Base-by-base conservation (phyloP, 371 early-diverging fungal genomes). In the Thermomucor indicae-seudaticae region DNA sequence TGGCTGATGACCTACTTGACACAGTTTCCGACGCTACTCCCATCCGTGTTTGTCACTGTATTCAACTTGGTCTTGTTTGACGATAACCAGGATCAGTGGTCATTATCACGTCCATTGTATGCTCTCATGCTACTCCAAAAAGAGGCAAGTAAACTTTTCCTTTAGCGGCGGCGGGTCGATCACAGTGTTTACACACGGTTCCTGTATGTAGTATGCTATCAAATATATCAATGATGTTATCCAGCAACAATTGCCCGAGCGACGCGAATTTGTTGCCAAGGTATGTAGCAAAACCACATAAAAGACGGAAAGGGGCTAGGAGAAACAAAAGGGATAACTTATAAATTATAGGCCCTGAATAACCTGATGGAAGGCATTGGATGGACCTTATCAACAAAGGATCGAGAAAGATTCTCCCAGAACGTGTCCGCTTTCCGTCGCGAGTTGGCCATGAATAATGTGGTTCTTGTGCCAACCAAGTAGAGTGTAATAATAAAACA, bases 401-500 rank as follows among this genome's bases (percentile, higher is more conserved):
- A 90, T 65, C 77, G 90, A 12, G 93, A 93, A 55, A 58, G 79
- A 31, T 92, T 93, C 57, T 88, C 92, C 2, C 87, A 90, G 48
- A 85, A 88, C 42, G 64, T 87, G 24, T 79, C 84, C 10, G 69
- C 80, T 4, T 90, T 90, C 55, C 73, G 82, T 51, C 69, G 87
- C 22, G 83, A 85, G 27, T 63, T 82, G 40, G 65, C 62, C 6
- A 47, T 72, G 27, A 73, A 77, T 51, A 84, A 75, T 43, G 63
- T 84, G 19, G 63, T 65, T 2, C 59, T 83, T 28, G 72, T 77
- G 43, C 79, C 80, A 19, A 37, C 37, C n/a, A n/a, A n/a, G n/a
- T n/a, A n/a, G n/a, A n/a, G n/a, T n/a, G n/a, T n/a, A n/a, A n/a
- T n/a, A n/a, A n/a, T n/a, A n/a, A n/a, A n/a, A n/a, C n/a, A n/a